Evolutionary conservation across 2,329 filamentous ascomycete genomes (phyloP), one percentile per base, ranked within the genome.

Genomic region (Tolypocladium nubicola): DNA sequence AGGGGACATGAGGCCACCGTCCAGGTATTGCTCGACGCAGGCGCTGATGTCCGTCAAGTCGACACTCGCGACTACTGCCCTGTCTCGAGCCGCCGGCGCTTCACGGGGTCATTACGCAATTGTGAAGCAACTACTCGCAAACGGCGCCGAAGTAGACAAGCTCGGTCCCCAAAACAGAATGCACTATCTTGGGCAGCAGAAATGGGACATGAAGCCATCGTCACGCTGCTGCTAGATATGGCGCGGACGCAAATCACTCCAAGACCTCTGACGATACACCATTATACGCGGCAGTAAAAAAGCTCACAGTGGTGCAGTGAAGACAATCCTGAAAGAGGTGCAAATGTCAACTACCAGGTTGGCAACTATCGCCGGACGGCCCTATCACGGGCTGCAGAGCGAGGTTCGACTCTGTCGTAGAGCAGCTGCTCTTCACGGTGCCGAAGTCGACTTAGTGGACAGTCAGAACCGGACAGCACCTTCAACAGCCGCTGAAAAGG

Each of bases 1-100:
- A 16, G 1, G 4, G 23, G 43, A 3, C 7, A 47, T 30, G 43
- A 30, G 21, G 11, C 2, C 13, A 3, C 16, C 21, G 43, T 47
- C 13, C 43, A 9, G 14, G 13, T 3, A 9, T 30, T 47, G 13
- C 43, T 47, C 4, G 21, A 47, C 21, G 23, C 21, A 30, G 23
- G 43, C 6, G 43, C 23, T 9, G 23, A 30, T 8, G 43, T 30
- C 21, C 0, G 6, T 3, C 23, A 47, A 47, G 11, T 8, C 4
- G 21, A n/a, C 23, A 0, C 2, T 6, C 0, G 1, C 1, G 13
- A 8, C 14, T 6, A 19, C 1, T 13, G 6, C 26, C 4, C 43
- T 47, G 14, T 16, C 43, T 30, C 23, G 23, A 14, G 43, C 43
- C 14, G 43, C 43, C 2, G 43, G 7, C 4, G 1, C 26, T 30